Evolutionary conservation across 2,329 filamentous ascomycete species (phyloP).

Genomic region (Rachicladosporium sp.): DNA sequence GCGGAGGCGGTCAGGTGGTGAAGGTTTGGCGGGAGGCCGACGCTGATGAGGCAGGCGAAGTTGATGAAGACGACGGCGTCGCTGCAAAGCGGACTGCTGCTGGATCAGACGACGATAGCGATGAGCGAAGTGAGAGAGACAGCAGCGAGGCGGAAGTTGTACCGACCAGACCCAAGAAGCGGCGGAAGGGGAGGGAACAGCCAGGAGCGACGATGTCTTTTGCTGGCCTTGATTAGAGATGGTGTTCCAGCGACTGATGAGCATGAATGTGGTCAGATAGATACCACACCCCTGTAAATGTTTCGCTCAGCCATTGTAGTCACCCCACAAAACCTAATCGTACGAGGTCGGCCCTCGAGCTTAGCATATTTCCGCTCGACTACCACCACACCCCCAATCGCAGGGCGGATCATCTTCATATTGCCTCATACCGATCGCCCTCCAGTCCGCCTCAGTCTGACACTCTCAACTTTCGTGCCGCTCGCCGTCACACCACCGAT

Average conservation of each 20-base stretch:
- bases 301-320: no score
- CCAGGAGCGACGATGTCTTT: constrained; percentile 15
- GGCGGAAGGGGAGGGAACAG: constrained; percentile 25
- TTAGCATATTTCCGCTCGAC: no score
- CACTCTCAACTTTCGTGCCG: no score
- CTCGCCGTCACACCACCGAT: no score
- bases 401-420: no score
- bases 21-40: constrained; percentile 79
- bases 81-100: constrained; percentile 33
- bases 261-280: no score
- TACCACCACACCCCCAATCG: no score
- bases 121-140: constrained; percentile 19
- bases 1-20: constrained; percentile 69
- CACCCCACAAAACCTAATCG: no score
- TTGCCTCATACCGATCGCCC: no score
- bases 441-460: no score
- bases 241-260: background rate
- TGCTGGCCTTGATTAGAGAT: constrained; percentile 17
- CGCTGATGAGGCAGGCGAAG: constrained; percentile 41
- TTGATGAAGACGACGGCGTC: constrained; percentile 32
- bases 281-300: no score
- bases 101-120: constrained; percentile 33
- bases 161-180: constrained; percentile 32
- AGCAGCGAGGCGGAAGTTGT: constrained; percentile 35
- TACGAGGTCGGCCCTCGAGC: no score